Base-by-base conservation (phyloP, 345 rosid species). In the Microcos paniculata region DNA sequence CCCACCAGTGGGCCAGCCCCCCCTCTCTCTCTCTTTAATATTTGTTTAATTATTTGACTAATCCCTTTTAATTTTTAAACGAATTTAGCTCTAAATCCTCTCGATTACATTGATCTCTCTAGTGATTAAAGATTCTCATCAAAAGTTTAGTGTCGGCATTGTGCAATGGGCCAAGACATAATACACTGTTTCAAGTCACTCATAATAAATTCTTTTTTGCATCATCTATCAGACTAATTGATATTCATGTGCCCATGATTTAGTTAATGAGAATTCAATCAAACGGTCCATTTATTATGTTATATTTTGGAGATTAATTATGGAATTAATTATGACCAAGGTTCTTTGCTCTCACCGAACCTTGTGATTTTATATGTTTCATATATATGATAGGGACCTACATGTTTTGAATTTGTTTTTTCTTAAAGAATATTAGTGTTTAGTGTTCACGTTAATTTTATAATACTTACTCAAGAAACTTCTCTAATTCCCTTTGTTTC, bases 341-440 rank as follows among this genome's bases (percentile, higher is more conserved):
- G 68, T 38, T 63, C 28, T n/a, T 63, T 63, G 4, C 16, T 38
- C 68, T 21, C 48, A 63, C 68, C 68, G n/a, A 63, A 62, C 26
- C 26, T 62, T 62, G 1, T 19, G 2, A 9, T 35, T 18, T 19
- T 38, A 62, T 35, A 33, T 35, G 6, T 35, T 35, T 35, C 40
- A 62, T 16, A 62, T 40, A 33, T 8, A 31, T 62, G 43, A 1
- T 35, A 62, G 3, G 46, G 46, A 6, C 46, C 46, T n/a, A 62
- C 28, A 62, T 62, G 26, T 35, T 18, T 35, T 30, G 11, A 30
- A 1, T 33, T 16, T 19, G 6, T 33, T n/a, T 19, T 9, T 10
- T 11, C 1, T n/a, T 0, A 19, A 18, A 1, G 11, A 52, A 4
- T 63, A n/a, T n/a, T 63, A 63, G n/a, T 63, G 28, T 63, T n/a